Conservation (phyloP, 1,139 yeast genomes). For the Candida tunisiensis region DNA sequence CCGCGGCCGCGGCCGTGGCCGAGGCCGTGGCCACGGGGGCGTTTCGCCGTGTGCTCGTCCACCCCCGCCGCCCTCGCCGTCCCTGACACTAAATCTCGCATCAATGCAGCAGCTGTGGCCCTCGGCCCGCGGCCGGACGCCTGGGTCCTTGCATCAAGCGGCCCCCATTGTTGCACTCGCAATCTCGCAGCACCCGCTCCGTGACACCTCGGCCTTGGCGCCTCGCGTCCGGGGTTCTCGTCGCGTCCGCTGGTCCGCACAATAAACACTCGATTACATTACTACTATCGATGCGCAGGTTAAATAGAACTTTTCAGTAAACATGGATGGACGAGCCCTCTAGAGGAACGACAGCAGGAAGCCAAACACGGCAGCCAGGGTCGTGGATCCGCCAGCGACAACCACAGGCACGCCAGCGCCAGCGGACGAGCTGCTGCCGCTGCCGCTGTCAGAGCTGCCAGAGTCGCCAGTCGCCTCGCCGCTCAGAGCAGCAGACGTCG, state of each 20-base stretch:
- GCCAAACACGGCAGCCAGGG: slow-evolving; percentile 19
- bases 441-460: slow-evolving; percentile 7
- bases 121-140: too few relatives aligned
- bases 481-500: slow-evolving; percentile 29
- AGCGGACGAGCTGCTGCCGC: slow-evolving; percentile 11
- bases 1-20: too few relatives aligned
- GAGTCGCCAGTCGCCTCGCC: slow-evolving; percentile 9
- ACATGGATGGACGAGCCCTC: not conserved
- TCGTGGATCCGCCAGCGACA: slow-evolving; percentile 12
- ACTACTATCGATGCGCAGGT: not conserved
- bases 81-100: too few relatives aligned
- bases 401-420: slow-evolving; percentile 24
- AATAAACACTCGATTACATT: slow-evolving; percentile 1
- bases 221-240: not conserved
- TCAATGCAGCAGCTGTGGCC: too few relatives aligned
- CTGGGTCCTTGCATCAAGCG: too few relatives aligned
- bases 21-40: too few relatives aligned
- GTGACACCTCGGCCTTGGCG: too few relatives aligned
- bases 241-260: not conserved
- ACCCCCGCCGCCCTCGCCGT: too few relatives aligned
- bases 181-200: too few relatives aligned
- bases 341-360: slow-evolving; percentile 19
- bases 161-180: too few relatives aligned
- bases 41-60: too few relatives aligned
- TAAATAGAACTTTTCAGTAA: not conserved